Base-by-base conservation (phyloP, 306 rosid genomes). In the Trichosanthes cucumerina region DNA sequence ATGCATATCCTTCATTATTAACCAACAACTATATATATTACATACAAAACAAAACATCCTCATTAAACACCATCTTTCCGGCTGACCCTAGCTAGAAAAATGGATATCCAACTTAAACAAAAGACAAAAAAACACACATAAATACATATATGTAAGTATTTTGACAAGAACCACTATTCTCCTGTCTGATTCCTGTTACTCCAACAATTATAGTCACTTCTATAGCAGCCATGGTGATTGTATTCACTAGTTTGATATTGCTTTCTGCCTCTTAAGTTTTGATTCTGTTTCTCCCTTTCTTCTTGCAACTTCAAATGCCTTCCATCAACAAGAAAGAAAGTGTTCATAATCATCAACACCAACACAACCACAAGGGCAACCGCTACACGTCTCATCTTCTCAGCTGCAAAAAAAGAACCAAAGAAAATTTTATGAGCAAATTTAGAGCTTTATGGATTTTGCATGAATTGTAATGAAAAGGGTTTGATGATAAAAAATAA, bases 161-260 rank as follows among this genome's bases (percentile, higher is more conserved):
- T 18, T 4, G 23, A 39, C 18, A 16, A 33, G 28, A 41, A 5
- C 33, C 52, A 19, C 50, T 69, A 69, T 4, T 39, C 75, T 0
- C 50, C 6, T 9, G 14, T 38, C 73, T 39, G 18, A 15, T 68
- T 36, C 15, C 71, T 64, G 10, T 69, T 70, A 24, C 76, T 70
- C 76, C 76, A 70, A 49, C 76, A 70, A 43, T 44, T 26, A 2
- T 21, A 13, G 21, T 70, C 76, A 1, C 56, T 70, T 70, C 76
- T 70, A 44, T 12, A 21, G 16, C 76, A 70, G 5, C 54, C 76
- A 70, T 70, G 76, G 76, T 70, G 76, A 44, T 70, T 70, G 9
- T 43, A 70, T 44, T 70, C 76, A 13, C 18, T 28, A 70, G 57
- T 70, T 44, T 69, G 54, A 21, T 41, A 41, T 11, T 39, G 15